Evolutionary conservation across 306 rosid species (phyloP).

Genomic region (Malus sylvestris): DNA sequence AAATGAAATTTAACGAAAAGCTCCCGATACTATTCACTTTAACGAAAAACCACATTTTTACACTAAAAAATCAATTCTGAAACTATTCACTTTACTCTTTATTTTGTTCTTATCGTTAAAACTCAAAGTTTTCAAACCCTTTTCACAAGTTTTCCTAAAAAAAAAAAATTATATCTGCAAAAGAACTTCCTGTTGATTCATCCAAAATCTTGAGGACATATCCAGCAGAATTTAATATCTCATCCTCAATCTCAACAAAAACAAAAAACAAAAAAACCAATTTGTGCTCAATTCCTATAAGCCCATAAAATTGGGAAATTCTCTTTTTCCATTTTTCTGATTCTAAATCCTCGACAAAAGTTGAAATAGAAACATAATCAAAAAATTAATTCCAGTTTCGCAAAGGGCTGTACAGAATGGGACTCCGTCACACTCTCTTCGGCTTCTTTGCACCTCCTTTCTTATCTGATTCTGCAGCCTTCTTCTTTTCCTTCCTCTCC

Average conservation of each 20-base stretch:
- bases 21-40: too few species aligned
- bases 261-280: not conserved
- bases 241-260: not conserved
- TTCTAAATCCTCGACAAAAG: not conserved
- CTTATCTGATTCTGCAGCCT: constrained; percentile 57
- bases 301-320: not conserved
- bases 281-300: not conserved
- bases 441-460: constrained; percentile 47
- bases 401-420: constrained; percentile 4
- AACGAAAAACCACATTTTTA: too few species aligned
- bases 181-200: not conserved
- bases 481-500: constrained; percentile 95
- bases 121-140: too few species aligned
- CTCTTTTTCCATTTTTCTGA: not conserved
- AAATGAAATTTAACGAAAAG: too few species aligned
- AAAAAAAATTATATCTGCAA: not conserved
- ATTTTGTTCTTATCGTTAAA: too few species aligned
- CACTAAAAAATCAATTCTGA: too few species aligned
- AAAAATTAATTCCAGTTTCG: not conserved
- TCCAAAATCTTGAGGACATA: not conserved
- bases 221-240: not conserved
- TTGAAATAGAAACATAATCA: not conserved
- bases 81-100: too few species aligned
- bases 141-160: too few species aligned
- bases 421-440: constrained; percentile 20